Percentiles rank a stretch among this genome's conserved stretches.
Evolutionary conservation across 2,329 filamentous ascomycete genomes (phyloP).

Genomic region (Aspergillus sp.): DNA sequence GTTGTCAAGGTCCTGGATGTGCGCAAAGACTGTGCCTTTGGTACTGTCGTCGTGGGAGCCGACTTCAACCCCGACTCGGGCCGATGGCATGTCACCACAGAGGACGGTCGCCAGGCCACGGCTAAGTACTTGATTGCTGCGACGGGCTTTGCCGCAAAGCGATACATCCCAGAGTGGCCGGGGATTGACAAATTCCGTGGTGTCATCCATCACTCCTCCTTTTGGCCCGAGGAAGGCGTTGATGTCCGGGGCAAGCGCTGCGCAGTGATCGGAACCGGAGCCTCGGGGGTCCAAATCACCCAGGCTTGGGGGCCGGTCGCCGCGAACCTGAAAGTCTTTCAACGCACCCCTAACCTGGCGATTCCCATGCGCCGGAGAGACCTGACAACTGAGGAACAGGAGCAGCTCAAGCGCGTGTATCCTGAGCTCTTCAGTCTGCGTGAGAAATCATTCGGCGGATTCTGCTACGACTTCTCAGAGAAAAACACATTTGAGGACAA

Average conservation of each 20-base stretch:
- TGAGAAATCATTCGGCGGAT: slow-evolving; percentile 56
- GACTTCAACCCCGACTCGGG: slow-evolving; percentile 35
- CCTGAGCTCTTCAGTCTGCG: slow-evolving; percentile 53
- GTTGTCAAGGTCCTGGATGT: slow-evolving; percentile 45
- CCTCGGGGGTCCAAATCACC: slow-evolving; percentile 54
- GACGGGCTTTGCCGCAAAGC: slow-evolving; percentile 47
- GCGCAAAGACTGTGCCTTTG: slow-evolving; percentile 46
- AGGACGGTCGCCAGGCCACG: slow-evolving; percentile 38
- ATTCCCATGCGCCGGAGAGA: slow-evolving; percentile 57
- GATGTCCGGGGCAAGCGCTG: slow-evolving; percentile 50
- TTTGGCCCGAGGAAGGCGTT: slow-evolving; percentile 50
- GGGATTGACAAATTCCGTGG: slow-evolving; percentile 49
- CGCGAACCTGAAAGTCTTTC: slow-evolving; percentile 58
- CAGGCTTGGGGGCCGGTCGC: slow-evolving; percentile 59
- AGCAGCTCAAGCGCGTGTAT: slow-evolving; percentile 45
- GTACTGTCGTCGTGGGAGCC: slow-evolving; percentile 42
- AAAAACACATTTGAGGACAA: slow-evolving; percentile 56
- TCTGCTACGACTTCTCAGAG: slow-evolving; percentile 56
- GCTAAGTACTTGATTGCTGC: slow-evolving; percentile 47
- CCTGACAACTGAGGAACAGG: slow-evolving; percentile 52
- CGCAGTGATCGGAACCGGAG: slow-evolving; percentile 56
- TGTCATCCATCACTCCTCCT: slow-evolving; percentile 53
- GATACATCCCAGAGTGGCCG: slow-evolving; percentile 40
- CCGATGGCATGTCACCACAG: slow-evolving; percentile 46
- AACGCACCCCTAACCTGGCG: slow-evolving; percentile 64